These are phyloP conservation scores for Eimeria falciformis DNA, from an alignment of 169 alveolate genomes.

Conservation along the genomic window DNA sequence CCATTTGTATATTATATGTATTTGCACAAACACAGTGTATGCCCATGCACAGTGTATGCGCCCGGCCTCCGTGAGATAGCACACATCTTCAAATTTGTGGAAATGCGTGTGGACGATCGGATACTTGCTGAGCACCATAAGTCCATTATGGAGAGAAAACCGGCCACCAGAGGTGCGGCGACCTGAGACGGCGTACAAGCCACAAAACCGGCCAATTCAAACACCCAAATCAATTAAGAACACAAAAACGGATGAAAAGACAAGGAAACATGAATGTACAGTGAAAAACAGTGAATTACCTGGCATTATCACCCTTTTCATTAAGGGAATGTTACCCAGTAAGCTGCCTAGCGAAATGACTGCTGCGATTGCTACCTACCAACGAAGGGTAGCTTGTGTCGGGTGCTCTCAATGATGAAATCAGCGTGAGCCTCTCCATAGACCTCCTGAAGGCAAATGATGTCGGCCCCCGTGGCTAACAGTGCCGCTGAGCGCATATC, in stretches of 20 bases:
- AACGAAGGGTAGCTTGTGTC: conserved; percentile 87
- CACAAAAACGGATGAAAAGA: too few species aligned
- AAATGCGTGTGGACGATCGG: conserved; percentile 90
- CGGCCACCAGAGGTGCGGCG: conserved; percentile 79
- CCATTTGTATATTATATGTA: too few species aligned
- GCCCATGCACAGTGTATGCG: too few species aligned
- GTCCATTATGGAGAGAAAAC: conserved; percentile 90
- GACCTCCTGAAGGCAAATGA: conserved; percentile 92
- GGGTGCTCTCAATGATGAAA: conserved; percentile 85
- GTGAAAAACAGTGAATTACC: too few species aligned
- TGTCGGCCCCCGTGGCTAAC: conserved; percentile 89
- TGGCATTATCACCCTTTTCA: too few species aligned
- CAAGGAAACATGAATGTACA: too few species aligned
- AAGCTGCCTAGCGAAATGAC: not conserved
- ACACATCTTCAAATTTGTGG: conserved; percentile 87
- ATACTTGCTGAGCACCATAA: conserved; percentile 90
- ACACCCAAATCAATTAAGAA: too few species aligned
- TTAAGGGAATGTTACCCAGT: not conserved
- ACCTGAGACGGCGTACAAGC: conserved; percentile 21
- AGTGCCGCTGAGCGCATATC: conserved; percentile 79
- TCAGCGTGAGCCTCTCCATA: conserved; percentile 89
- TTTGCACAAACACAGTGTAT: too few species aligned
- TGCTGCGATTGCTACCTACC: conserved; percentile 69
- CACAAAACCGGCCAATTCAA: too few species aligned
- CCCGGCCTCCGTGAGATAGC: not conserved